phyloP scores from a whole-genome alignment of 2,329 filamentous ascomycete genomes.

The Cyphellophora europaea region DNA sequence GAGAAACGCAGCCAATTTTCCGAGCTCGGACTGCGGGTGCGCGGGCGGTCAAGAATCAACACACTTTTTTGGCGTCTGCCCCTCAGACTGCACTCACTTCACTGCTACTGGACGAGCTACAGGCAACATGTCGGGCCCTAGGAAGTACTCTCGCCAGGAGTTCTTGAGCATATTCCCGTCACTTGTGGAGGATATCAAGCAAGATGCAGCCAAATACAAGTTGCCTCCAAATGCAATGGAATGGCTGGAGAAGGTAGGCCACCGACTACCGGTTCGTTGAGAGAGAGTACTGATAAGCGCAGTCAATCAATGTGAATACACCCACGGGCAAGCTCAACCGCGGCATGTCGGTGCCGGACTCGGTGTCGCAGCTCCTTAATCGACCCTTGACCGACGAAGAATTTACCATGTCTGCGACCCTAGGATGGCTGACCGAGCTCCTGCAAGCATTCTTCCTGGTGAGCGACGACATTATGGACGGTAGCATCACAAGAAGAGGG shows the following conservation, averaged over 20 bases:
- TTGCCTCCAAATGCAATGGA: constrained; percentile 69
- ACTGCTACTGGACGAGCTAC: no score
- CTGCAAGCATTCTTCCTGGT: constrained; percentile 99
- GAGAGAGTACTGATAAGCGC: no score
- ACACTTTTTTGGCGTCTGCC: no score
- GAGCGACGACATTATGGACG: constrained; percentile 97
- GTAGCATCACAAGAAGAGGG: constrained; percentile 86
- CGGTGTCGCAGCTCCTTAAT: constrained; percentile 67
- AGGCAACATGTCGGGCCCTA: neutral
- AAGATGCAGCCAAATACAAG: constrained; percentile 71
- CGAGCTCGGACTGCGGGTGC: no score
- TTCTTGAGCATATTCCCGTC: constrained; percentile 88
- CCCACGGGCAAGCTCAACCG: constrained; percentile 97
- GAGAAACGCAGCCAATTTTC: no score
- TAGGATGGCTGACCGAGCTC: constrained; percentile 97
- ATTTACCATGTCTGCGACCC: constrained; percentile 76
- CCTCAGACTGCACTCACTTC: no score
- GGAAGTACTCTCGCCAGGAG: constrained; percentile 38
- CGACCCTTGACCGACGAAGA: constrained; percentile 66
- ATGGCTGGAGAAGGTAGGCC: constrained; percentile 72
- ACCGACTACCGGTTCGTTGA: neutral
- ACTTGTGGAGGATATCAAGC: constrained; percentile 71
- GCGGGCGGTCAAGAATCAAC: no score
- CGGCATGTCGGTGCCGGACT: constrained; percentile 95
- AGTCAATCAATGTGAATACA: constrained; percentile 80